Conservation (phyloP, 345 rosid genomes). For the Brassica nigra region DNA sequence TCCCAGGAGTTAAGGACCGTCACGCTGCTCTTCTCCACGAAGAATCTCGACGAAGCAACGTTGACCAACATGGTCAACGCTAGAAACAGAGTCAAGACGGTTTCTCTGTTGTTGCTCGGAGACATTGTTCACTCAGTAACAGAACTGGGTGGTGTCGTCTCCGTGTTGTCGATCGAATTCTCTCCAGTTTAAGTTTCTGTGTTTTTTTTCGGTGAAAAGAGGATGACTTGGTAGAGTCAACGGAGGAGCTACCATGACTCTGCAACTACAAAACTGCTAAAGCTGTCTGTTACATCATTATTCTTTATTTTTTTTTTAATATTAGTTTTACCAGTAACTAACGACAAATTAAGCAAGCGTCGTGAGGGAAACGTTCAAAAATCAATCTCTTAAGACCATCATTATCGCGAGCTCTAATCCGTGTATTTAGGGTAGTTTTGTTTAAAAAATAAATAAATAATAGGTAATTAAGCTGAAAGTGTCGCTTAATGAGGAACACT, state of each 20-base stretch:
- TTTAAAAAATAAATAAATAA: too few relatives aligned
- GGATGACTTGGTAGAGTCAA: conserved; percentile 47
- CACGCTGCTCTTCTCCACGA: conserved; percentile 79
- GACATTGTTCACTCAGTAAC: conserved; percentile 28
- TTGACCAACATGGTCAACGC: conserved; percentile 31
- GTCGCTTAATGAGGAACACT: too few relatives aligned
- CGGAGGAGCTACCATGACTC: conserved; percentile 50
- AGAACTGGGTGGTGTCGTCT: neutral
- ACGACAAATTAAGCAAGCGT: neutral
- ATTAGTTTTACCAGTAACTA: conserved; percentile 18
- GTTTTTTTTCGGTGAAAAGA: neutral
- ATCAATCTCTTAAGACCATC: too few relatives aligned
- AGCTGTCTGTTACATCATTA: neutral
- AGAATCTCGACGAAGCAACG: conserved; percentile 52
- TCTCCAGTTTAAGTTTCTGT: neutral
- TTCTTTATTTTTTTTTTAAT: neutral
- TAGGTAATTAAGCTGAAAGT: too few relatives aligned
- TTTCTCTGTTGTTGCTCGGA: conserved; percentile 13
- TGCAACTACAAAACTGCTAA: conserved; percentile 30
- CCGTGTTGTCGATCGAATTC: neutral
- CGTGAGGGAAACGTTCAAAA: neutral
- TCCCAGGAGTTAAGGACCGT: conserved; percentile 58
- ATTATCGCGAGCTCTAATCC: too few relatives aligned
- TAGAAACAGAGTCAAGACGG: conserved; percentile 36
- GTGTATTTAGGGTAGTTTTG: too few relatives aligned